Evolutionary conservation across 2,329 filamentous ascomycete species (phyloP).

Genomic region (Phaeosphaeriaceae sp.): DNA sequence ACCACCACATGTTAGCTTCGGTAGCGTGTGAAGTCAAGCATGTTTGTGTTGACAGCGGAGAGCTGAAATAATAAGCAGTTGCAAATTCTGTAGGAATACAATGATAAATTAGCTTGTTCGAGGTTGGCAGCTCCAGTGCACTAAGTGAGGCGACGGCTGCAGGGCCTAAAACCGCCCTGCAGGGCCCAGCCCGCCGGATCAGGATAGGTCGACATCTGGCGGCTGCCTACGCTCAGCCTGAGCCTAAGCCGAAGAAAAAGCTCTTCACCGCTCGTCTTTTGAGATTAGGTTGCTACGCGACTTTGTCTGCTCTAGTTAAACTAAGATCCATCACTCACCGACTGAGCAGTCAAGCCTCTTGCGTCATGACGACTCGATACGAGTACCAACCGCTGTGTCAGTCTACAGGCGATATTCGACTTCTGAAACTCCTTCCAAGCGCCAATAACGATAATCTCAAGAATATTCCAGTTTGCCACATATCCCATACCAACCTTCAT

Average conservation of each 20-base stretch:
- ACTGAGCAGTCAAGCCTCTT: neutral
- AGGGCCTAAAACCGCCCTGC: no score
- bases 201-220: no score
- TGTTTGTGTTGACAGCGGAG: no score
- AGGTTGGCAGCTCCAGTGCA: no score
- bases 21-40: no score
- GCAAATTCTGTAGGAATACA: no score
- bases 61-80: no score
- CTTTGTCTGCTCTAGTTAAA: neutral
- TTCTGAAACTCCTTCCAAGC: conserved; percentile 8
- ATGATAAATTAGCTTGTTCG: no score
- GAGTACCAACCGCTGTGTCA: conserved; percentile 4
- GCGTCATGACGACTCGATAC: conserved; percentile 3
- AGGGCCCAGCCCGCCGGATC: no score
- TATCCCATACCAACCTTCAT: conserved; percentile 7
- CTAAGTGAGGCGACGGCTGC: no score
- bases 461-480: conserved; percentile 2
- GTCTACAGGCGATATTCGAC: conserved; percentile 5
- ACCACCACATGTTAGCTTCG: no score
- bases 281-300: neutral
- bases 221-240: neutral
- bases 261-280: neutral
- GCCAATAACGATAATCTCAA: neutral
- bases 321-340: neutral
- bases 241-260: neutral